phyloP scores from a whole-genome alignment of 345 rosid species.

The Aethionema arabicum region DNA sequence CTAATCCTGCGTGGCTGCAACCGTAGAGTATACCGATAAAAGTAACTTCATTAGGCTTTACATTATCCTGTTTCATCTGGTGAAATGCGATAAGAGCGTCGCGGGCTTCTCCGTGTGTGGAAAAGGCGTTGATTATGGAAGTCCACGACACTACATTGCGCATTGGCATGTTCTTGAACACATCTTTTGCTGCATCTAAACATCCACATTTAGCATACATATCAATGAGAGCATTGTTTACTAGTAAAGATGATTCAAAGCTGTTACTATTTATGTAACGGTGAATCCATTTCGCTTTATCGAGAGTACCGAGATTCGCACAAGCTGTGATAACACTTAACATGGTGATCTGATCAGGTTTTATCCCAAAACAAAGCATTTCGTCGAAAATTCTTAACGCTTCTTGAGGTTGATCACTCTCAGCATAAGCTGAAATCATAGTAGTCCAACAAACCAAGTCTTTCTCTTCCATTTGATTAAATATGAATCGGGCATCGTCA shows the following conservation, averaged over 20 bases:
- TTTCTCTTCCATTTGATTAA: conserved; percentile 45
- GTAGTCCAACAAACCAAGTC: conserved; percentile 73
- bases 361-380: conserved; percentile 38
- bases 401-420: conserved; percentile 57
- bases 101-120: conserved; percentile 52
- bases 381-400: conserved; percentile 50
- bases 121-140: conserved; percentile 55
- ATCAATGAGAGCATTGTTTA: conserved; percentile 54
- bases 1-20: conserved; percentile 63
- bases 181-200: conserved; percentile 47
- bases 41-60: conserved; percentile 47
- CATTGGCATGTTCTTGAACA: conserved; percentile 46
- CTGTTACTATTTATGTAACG: conserved; percentile 35
- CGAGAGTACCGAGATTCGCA: conserved; percentile 46
- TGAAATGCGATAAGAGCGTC: conserved; percentile 42
- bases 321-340: conserved; percentile 57
- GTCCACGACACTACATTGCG: conserved; percentile 60
- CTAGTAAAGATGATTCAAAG: conserved; percentile 37
- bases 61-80: conserved; percentile 45
- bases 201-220: conserved; percentile 70
- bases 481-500: conserved; percentile 53
- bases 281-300: conserved; percentile 51
- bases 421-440: conserved; percentile 75
- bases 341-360: conserved; percentile 53
- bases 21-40: conserved; percentile 55